phyloP scores from a whole-genome alignment of 1,284 basidiomycete species.

The Ganoderma leucocontextum region DNA sequence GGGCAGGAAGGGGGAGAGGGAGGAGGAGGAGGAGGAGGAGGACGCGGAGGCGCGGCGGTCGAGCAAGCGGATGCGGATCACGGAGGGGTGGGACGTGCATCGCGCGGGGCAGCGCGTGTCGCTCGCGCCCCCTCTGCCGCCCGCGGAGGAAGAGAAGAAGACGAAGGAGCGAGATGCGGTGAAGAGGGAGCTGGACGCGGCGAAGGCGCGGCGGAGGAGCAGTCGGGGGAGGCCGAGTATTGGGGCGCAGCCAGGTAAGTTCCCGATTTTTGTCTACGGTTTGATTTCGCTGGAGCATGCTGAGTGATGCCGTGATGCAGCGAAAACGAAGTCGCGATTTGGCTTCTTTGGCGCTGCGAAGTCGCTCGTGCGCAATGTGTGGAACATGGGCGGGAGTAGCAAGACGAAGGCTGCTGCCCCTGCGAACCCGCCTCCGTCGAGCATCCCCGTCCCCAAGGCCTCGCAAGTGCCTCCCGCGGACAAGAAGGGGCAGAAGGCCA shows the following conservation, averaged over 20 bases:
- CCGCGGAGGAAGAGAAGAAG: conserved; percentile 48
- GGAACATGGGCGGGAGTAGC: conserved; percentile 44
- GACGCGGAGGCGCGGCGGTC: conserved; percentile 39
- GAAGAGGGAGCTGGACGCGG: conserved; percentile 66
- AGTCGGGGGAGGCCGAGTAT: conserved; percentile 55
- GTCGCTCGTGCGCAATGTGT: conserved; percentile 49
- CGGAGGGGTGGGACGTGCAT: conserved; percentile 41
- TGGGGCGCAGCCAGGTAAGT: conserved; percentile 39
- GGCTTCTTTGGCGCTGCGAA: conserved; percentile 51
- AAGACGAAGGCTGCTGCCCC: conserved; percentile 28
- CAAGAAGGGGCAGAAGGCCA: conserved; percentile 26
- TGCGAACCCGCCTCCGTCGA: conserved; percentile 27
- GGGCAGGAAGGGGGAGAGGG: conserved; percentile 48
- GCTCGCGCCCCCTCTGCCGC: conserved; percentile 37
- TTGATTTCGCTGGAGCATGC: neutral
- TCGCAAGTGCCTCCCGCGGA: conserved; percentile 9
- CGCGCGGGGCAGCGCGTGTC: conserved; percentile 44
- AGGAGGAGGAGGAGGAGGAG: conserved; percentile 51
- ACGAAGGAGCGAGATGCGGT: conserved; percentile 65
- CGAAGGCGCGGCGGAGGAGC: conserved; percentile 70
- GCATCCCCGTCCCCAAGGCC: conserved; percentile 38
- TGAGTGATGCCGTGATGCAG: conserved; percentile 17
- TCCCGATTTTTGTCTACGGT: conserved; percentile 6
- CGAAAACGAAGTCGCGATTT: conserved; percentile 46
- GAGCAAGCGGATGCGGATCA: conserved; percentile 54